Evolutionary conservation across 2,329 filamentous ascomycete genomes (phyloP).

Genomic region (Trichoderma oligosporum): DNA sequence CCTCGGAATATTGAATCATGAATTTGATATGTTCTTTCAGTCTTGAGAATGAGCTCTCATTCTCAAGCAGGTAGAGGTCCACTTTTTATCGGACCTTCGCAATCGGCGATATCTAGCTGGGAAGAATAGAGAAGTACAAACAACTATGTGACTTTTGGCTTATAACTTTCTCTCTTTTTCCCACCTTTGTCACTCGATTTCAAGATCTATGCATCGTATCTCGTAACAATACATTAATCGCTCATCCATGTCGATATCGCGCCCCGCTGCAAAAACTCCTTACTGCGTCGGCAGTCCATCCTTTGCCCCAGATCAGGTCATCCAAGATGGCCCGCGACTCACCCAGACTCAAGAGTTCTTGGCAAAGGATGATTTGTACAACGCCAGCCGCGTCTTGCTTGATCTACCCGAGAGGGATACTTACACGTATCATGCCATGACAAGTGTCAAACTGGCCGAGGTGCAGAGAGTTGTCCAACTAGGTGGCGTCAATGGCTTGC

Average conservation of each 20-base stretch:
- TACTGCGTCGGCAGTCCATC: constrained; percentile 44
- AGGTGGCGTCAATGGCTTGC: constrained; percentile 44
- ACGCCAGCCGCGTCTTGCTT: constrained; percentile 44
- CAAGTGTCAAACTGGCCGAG: constrained; percentile 46
- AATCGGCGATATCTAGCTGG: constrained; percentile 1
- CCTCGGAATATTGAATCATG: too few relatives aligned
- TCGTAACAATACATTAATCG: not conserved
- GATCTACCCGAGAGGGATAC: constrained; percentile 41
- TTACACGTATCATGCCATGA: constrained; percentile 51
- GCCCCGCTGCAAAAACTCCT: constrained; percentile 25
- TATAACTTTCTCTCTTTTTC: not conserved
- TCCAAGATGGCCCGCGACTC: constrained; percentile 39
- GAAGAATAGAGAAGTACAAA: too few relatives aligned
- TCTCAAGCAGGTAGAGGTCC: not conserved
- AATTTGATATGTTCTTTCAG: too few relatives aligned
- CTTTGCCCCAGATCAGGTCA: constrained; percentile 42
- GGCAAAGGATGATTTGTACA: constrained; percentile 42
- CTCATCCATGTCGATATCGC: constrained; percentile 27
- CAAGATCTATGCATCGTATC: not conserved
- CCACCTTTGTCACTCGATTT: not conserved
- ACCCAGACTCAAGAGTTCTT: constrained; percentile 38
- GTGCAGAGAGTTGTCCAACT: constrained; percentile 46
- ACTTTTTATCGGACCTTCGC: not conserved
- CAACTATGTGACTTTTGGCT: too few relatives aligned
- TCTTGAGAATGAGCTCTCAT: not conserved